Conservation (phyloP, 1,284 basidiomycete genomes). For the Cutaneotrichosporon arboriforme region DNA sequence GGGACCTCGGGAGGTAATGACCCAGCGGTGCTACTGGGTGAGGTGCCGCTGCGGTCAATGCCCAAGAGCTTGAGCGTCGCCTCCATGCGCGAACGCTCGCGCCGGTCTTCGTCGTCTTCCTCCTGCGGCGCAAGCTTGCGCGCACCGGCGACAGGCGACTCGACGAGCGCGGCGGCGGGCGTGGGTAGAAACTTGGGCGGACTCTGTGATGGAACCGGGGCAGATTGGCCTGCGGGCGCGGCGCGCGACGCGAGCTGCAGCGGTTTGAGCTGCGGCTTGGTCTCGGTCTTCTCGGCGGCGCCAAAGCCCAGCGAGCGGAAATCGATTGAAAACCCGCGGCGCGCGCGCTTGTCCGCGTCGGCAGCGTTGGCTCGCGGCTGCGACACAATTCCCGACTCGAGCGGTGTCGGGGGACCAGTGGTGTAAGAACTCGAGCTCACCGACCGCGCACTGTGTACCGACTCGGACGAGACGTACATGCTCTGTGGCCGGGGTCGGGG, state of each 20-base stretch:
- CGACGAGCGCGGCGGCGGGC: not conserved
- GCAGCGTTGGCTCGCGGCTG: slow-evolving; percentile 2
- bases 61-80: slow-evolving; percentile 91
- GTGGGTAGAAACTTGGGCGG: not conserved
- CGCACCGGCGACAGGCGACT: slow-evolving; percentile 23
- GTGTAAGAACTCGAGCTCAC: not conserved
- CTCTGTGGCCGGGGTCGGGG: slow-evolving; percentile 10
- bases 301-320: slow-evolving; percentile 44
- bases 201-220: not conserved
- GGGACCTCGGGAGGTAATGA: not conserved
- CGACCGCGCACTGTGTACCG: not conserved
- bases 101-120: slow-evolving; percentile 81
- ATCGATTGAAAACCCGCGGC: slow-evolving; percentile 45
- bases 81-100: slow-evolving; percentile 73
- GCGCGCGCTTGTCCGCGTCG: slow-evolving; percentile 30
- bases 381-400: no score
- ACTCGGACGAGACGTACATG: slow-evolving; percentile 5
- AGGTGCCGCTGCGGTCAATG: slow-evolving; percentile 45
- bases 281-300: slow-evolving; percentile 14
- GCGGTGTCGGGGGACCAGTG: not conserved
- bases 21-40: slow-evolving; percentile 42
- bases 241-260: slow-evolving; percentile 25
- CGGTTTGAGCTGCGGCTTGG: slow-evolving; percentile 30
- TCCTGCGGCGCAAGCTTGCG: slow-evolving; percentile 55
- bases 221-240: slow-evolving; percentile 1